Percentiles rank a stretch among this genome's conserved stretches.
These are phyloP conservation scores for Hygrocybe punicea DNA, from an alignment of 768 basidiomycete species.

Conservation along the genomic window DNA sequence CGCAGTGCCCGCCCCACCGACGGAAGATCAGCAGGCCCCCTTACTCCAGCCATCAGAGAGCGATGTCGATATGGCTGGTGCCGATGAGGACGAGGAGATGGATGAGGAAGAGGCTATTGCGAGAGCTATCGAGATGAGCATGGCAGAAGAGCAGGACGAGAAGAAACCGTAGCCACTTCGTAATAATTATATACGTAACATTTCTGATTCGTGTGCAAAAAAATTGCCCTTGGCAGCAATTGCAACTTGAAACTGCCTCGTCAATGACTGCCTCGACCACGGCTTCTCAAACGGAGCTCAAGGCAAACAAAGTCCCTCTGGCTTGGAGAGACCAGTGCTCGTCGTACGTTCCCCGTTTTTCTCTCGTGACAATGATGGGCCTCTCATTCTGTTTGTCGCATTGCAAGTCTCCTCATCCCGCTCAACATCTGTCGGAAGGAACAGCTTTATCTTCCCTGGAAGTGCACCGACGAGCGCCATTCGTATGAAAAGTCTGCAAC, in stretches of 20 bases:
- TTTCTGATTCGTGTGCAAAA: background rate
- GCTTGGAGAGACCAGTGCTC: slow-evolving; percentile 90
- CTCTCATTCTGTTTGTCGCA: slow-evolving; percentile 6
- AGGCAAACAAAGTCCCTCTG: slow-evolving; percentile 68
- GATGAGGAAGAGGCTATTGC: slow-evolving; percentile 89
- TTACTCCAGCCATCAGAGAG: slow-evolving; percentile 62
- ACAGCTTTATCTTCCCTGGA: slow-evolving; percentile 82
- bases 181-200: background rate
- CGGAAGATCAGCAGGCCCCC: slow-evolving; percentile 75
- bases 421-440: slow-evolving; percentile 83
- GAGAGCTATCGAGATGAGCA: slow-evolving; percentile 90
- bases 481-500: slow-evolving; percentile 73
- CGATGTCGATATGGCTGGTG: slow-evolving; percentile 49
- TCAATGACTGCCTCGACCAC: slow-evolving; percentile 34
- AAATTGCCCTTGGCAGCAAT: no score
- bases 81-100: slow-evolving; percentile 59
- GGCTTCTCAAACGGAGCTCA: slow-evolving; percentile 81
- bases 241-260: background rate
- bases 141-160: slow-evolving; percentile 61
- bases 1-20: slow-evolving; percentile 40
- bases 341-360: slow-evolving; percentile 54
- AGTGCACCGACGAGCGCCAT: slow-evolving; percentile 86
- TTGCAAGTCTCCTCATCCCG: slow-evolving; percentile 76
- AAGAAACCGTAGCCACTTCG: background rate
- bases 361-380: background rate